Conservation (phyloP, 805 yeast genomes). For the Myxozyma melibiosi region DNA sequence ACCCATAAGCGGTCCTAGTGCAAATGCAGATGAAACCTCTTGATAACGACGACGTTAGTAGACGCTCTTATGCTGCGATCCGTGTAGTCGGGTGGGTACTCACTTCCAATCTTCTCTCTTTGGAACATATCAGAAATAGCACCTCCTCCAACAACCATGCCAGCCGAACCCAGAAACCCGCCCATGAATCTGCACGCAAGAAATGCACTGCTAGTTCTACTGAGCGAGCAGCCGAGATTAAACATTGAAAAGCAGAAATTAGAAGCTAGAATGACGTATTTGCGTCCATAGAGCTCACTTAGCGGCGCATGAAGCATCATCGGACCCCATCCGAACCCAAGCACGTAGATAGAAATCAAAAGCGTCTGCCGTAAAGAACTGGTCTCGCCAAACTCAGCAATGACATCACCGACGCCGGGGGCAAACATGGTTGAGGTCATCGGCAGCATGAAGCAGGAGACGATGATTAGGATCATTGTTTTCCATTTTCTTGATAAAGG, state of each 20-base stretch:
- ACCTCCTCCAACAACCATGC: slow-evolving; percentile 81
- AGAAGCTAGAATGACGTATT: slow-evolving; percentile 59
- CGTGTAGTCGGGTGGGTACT: background rate
- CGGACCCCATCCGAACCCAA: slow-evolving; percentile 58
- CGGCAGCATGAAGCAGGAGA: slow-evolving; percentile 15
- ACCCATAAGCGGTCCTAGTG: slow-evolving; percentile 41
- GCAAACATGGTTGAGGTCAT: slow-evolving; percentile 20
- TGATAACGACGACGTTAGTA: background rate
- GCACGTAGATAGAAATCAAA: slow-evolving; percentile 52
- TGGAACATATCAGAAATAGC: slow-evolving; percentile 76
- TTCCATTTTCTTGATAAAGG: slow-evolving; percentile 45
- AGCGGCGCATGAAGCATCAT: slow-evolving; percentile 55
- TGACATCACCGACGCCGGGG: slow-evolving; percentile 34
- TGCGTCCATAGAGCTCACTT: slow-evolving; percentile 69
- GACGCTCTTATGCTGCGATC: background rate
- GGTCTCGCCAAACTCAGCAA: slow-evolving; percentile 39
- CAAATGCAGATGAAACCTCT: slow-evolving; percentile 20
- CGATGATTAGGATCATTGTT: slow-evolving; percentile 39
- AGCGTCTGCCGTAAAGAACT: slow-evolving; percentile 46
- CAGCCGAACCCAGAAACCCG: slow-evolving; percentile 78
- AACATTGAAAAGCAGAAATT: slow-evolving; percentile 43
- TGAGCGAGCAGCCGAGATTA: slow-evolving; percentile 34
- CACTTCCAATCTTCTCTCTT: slow-evolving; percentile 43
- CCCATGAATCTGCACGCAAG: slow-evolving; percentile 71
- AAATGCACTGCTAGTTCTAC: slow-evolving; percentile 54